Percentiles rank a stretch among this genome's conserved stretches.
Conservation (phyloP, 2,329 filamentous ascomycete species). For the Nannizzia gypsea region DNA sequence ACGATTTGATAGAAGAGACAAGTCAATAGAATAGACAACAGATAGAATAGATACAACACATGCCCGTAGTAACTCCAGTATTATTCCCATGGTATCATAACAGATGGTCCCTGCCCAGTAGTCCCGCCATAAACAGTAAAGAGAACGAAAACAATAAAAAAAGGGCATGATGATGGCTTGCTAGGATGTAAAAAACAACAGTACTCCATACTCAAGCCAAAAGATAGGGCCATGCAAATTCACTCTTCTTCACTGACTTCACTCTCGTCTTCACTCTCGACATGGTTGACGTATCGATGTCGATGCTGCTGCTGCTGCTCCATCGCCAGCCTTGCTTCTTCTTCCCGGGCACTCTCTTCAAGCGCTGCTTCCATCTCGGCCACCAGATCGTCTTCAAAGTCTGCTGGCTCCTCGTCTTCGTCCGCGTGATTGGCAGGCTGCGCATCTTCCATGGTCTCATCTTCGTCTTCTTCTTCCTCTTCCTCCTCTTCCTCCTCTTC, state of each 20-base stretch:
- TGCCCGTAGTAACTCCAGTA: background rate
- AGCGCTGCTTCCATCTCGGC: slow-evolving; percentile 48
- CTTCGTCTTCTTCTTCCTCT: slow-evolving; percentile 14
- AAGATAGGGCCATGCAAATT: slow-evolving; percentile 10
- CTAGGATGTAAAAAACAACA: background rate
- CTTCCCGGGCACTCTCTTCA: slow-evolving; percentile 31
- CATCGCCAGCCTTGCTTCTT: slow-evolving; percentile 26
- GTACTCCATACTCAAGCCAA: background rate
- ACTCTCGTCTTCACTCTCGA: slow-evolving; percentile 45
- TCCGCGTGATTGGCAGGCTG: slow-evolving; percentile 11
- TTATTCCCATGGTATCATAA: slow-evolving; percentile 3
- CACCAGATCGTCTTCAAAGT: slow-evolving; percentile 43
- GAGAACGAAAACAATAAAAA: too few relatives aligned
- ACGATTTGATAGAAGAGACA: background rate
- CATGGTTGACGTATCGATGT: slow-evolving; percentile 19
- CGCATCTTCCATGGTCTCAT: slow-evolving; percentile 21
- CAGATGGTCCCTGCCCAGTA: background rate
- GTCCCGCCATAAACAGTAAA: background rate
- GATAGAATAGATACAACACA: background rate
- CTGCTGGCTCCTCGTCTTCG: slow-evolving; percentile 20
- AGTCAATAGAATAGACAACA: background rate
- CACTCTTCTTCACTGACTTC: slow-evolving; percentile 55
- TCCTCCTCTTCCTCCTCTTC: slow-evolving; percentile 15
- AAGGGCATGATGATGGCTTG: too few relatives aligned
- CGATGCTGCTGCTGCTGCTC: slow-evolving; percentile 20